These are phyloP conservation scores for Pinus albicaulis DNA, from an alignment of 75 land plant genomes.

Conservation along the genomic window DNA sequence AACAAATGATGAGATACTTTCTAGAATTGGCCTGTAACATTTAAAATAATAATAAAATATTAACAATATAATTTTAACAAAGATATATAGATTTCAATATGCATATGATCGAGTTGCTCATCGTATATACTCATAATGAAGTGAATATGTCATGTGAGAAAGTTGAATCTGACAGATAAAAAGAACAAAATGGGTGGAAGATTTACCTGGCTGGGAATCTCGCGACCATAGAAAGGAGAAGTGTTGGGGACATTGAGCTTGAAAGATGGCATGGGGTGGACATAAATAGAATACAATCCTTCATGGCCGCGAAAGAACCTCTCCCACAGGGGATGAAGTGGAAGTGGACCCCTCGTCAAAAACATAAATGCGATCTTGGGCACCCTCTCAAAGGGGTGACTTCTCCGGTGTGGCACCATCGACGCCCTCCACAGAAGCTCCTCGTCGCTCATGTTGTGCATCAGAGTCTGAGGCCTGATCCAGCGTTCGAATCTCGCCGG, in stretches of 20 bases:
- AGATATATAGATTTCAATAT: too few species aligned
- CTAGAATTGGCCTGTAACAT: too few species aligned
- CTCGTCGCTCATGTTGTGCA: conserved; percentile 38
- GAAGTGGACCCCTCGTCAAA: conserved; percentile 66
- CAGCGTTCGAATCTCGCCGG: background rate
- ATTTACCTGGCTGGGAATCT: conserved; percentile 72
- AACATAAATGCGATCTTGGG: conserved; percentile 79
- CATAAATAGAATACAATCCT: conserved; percentile 51
- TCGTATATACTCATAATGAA: too few species aligned
- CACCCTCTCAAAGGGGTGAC: conserved; percentile 35
- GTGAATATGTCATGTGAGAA: too few species aligned
- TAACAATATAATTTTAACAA: too few species aligned
- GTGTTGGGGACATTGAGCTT: conserved; percentile 18
- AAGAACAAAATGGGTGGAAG: too few species aligned
- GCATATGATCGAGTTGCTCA: too few species aligned
- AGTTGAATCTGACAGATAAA: too few species aligned
- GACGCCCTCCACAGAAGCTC: conserved; percentile 62
- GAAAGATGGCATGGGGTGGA: conserved; percentile 51
- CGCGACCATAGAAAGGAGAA: conserved; percentile 55
- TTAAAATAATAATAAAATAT: too few species aligned
- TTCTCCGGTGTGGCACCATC: conserved; percentile 30
- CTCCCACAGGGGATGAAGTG: conserved; percentile 72
- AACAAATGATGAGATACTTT: too few species aligned
- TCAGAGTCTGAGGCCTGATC: conserved; percentile 21
- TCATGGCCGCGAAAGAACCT: conserved; percentile 54